A percentile compares a stretch with the other conserved stretches of the same genome.
Evolutionary conservation across 495 filamentous ascomycete species (phyloP).

Genomic region (Trichoderma virens): DNA sequence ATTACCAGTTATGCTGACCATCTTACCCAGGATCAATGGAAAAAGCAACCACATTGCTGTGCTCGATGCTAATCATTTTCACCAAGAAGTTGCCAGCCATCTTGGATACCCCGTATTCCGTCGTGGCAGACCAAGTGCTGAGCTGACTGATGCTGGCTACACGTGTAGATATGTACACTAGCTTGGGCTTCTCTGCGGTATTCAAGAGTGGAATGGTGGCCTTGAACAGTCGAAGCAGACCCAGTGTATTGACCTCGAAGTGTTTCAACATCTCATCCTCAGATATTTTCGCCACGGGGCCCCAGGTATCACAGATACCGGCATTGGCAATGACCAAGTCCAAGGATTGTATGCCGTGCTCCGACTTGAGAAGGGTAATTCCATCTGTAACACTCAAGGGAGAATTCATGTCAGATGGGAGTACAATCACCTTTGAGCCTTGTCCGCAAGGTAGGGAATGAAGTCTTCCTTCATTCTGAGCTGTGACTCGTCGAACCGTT

Average conservation of each 20-base stretch:
- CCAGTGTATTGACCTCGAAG: background rate
- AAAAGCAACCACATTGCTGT: background rate
- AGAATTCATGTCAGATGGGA: background rate
- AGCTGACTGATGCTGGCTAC: background rate
- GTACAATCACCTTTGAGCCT: background rate
- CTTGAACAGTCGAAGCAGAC: background rate
- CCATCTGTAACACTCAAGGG: background rate
- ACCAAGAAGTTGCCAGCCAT: background rate
- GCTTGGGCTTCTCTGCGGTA: background rate
- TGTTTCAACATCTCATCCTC: background rate
- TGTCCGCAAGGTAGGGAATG: background rate
- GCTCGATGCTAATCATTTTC: background rate
- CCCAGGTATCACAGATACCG: background rate
- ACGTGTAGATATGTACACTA: background rate
- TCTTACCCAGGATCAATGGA: background rate
- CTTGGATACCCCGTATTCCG: background rate
- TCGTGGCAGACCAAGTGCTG: background rate
- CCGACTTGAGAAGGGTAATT: background rate
- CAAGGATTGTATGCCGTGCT: background rate
- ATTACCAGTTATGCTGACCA: background rate
- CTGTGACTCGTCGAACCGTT: background rate
- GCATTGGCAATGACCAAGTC: background rate
- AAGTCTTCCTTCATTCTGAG: background rate
- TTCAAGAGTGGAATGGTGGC: background rate
- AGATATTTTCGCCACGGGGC: background rate